Evolutionary conservation across 148 eudicot species (phyloP).

Genomic region (Simmondsia chinensis): DNA sequence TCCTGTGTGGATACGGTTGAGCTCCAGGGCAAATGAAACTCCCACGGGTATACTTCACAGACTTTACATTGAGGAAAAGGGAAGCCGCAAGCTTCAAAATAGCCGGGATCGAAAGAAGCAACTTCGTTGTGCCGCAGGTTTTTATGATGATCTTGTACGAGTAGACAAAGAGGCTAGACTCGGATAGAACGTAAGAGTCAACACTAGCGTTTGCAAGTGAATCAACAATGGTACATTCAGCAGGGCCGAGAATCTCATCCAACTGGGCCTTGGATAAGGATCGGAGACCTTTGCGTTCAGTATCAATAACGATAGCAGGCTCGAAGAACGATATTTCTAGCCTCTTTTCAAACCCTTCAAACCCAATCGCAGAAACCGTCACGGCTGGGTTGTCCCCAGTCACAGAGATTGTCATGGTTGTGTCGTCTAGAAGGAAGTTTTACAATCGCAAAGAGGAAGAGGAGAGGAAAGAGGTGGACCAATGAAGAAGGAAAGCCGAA

Average conservation of each 20-base stretch:
- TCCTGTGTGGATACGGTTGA: constrained; percentile 64
- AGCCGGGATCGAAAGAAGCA: constrained; percentile 63
- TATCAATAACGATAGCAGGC: constrained; percentile 69
- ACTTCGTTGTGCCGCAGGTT: constrained; percentile 85
- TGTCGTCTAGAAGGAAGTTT: constrained; percentile 1
- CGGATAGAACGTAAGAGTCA: constrained; percentile 79
- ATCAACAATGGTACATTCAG: constrained; percentile 84
- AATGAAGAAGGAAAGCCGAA: constrained; percentile 18
- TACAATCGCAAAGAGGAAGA: constrained; percentile 22
- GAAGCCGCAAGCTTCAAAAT: constrained; percentile 48
- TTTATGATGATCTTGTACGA: constrained; percentile 78
- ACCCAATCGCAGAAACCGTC: constrained; percentile 70
- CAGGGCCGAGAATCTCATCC: constrained; percentile 74
- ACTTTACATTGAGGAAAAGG: constrained; percentile 42
- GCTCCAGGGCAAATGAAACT: constrained; percentile 81
- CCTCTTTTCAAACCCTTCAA: constrained; percentile 90
- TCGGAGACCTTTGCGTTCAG: constrained; percentile 70
- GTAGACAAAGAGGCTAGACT: constrained; percentile 81
- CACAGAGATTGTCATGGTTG: constrained; percentile 37
- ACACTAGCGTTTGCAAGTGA: constrained; percentile 51
- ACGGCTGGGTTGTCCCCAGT: constrained; percentile 16
- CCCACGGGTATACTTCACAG: constrained; percentile 72
- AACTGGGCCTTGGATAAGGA: constrained; percentile 49
- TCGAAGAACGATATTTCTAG: constrained; percentile 73
- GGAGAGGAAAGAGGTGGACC: constrained; percentile 24